Evolutionary conservation across 495 filamentous ascomycete species (phyloP), one percentile per base, ranked within the genome.

Genomic region (Terfezia boudieri): DNA sequence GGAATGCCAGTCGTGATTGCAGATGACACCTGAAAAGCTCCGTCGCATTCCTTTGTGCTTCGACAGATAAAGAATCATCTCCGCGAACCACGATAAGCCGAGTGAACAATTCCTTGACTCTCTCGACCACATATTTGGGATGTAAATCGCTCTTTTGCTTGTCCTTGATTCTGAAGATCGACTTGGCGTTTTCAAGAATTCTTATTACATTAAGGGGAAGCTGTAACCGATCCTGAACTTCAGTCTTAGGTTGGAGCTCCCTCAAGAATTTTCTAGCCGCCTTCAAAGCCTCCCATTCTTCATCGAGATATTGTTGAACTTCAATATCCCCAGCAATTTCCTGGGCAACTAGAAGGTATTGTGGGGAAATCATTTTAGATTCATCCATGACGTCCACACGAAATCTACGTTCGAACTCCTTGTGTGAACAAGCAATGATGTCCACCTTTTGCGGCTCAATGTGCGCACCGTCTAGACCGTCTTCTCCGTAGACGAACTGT

Each of bases 401-500:
- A 70, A 83, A 95, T 38, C 80, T 78, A 37, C 81, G 70, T 51
- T 82, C 78, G 58, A 99, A 90, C 46, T 77, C 73, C 36, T 70
- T 67, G 59, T 82, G 72, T 22, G 83, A 84, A 61, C 83, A 77
- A 54, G 75, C 78, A 62, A 95, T 82, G 65, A 83, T 80, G 61
- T 94, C 86, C 53, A 99, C 78, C 11, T 76, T 73, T 65, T 99
- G 92, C 56, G 86, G 80, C 68, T 99, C 90, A 54, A 99, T 96
- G 59, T 78, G 74, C 50, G 80, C 78, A 63, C 81, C 90, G 63
- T 99, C 90, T 6, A 95, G 75, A 59, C 90, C 90, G 67, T 99
- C 90, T 67, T 99, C 92, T 59, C 90, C 90, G 57, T 99, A 99
- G 53, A 94, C 73, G 70, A 96, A 96, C 67, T 99, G 89, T 52